Base-by-base conservation (phyloP, 2,329 filamentous ascomycete species). In the Blastomyces parvus region DNA sequence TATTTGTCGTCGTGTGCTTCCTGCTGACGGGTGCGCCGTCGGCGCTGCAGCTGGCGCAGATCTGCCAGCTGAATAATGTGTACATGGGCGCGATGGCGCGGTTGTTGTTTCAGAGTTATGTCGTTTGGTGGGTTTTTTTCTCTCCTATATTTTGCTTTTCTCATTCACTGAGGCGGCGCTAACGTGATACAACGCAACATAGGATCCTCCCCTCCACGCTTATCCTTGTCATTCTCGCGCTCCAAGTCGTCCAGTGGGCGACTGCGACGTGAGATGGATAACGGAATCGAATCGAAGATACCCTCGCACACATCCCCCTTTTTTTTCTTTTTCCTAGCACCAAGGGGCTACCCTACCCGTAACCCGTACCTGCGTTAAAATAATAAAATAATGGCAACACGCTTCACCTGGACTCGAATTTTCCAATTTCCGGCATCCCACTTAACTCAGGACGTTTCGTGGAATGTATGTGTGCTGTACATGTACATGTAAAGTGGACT, bases 1-100 rank as follows among this genome's bases (percentile, higher is more conserved):
- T 99, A 70, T 99, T 99, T 76, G 87, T 99, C 69, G 90, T 99
- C 69, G 94, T 99, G 44, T 97, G 92, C 78, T 99, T 97, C 83
- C 81, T 99, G 67, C 88, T 99, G 68, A 93, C 91, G 0, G 94
- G 94, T 44, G 94, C 94, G 2, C 94, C 94, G 6, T 95, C 89
- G 66, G 94, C 94, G 33, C 81, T 99, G 67, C 94, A 99, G 78
- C 80, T 99, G 72, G 93, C 94, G 7, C 94, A 99, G 78, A 99
- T 99, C 65, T 99, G 94, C 78, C 94, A 97, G 82, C 89, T 97
- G 78, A 99, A 99, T 77, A 88, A 88, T 66, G 94, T 99, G 11
- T 99, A 91, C 75, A 93, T 97, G 81, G 86, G 88, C 22, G 91
- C 94, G 59, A 97, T 99, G 92, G 89, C 90, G 66, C 89, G 86